Conservation (phyloP, 139 green algal species). For the Coelastrella sp. region DNA sequence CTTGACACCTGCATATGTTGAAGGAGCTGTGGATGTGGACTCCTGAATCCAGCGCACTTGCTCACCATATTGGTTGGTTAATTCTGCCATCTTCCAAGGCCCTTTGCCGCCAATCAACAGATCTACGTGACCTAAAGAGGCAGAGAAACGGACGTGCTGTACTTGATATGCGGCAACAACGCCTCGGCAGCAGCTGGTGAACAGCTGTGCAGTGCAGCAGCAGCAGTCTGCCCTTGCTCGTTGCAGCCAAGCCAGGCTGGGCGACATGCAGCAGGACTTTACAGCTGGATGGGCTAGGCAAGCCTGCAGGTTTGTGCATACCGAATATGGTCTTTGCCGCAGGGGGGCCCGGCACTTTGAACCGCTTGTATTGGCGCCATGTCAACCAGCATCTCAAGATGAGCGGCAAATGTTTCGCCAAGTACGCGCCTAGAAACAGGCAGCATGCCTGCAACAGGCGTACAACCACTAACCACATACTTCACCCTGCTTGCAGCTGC, state of each 20-base stretch:
- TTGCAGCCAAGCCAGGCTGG: too few species aligned
- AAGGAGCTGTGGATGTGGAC: too few species aligned
- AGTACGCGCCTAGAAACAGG: background rate
- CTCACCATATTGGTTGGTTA: background rate
- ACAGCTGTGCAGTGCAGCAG: background rate
- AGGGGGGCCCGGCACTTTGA: background rate
- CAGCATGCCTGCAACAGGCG: background rate
- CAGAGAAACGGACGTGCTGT: too few species aligned
- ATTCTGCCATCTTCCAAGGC: background rate
- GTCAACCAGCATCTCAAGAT: background rate
- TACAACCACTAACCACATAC: too few species aligned
- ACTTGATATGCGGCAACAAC: too few species aligned
- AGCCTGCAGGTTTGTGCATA: background rate
- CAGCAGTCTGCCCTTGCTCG: too few species aligned
- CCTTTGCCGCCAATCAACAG: background rate
- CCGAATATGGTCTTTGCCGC: background rate
- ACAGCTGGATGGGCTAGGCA: too few species aligned
- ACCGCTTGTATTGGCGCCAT: background rate
- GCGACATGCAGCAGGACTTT: too few species aligned
- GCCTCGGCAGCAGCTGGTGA: background rate
- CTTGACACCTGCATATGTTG: background rate
- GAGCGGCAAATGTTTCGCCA: background rate
- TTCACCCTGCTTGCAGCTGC: too few species aligned
- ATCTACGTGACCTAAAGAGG: background rate
- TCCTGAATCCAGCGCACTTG: too few species aligned